Conservation (phyloP, 2,329 filamentous ascomycete species). For the Beauveria sp. region DNA sequence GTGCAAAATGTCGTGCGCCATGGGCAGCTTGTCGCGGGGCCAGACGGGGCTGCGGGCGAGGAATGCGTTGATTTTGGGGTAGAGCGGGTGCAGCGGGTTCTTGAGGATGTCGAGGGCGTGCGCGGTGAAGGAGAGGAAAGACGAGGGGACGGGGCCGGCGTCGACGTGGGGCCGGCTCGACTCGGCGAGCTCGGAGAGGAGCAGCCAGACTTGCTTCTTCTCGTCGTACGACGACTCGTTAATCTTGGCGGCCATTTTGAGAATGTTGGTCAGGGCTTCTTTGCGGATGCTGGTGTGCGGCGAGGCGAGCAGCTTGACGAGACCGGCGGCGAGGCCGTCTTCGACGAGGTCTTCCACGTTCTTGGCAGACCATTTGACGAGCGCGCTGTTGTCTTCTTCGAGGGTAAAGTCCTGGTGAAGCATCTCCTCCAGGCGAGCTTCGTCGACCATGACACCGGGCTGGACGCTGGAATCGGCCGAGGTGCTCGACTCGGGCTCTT, state of each 20-base stretch:
- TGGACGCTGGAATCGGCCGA: neutral
- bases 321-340: slow-evolving; percentile 60
- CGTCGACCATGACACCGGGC: slow-evolving; percentile 18
- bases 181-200: slow-evolving; percentile 73
- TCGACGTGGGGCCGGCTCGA: slow-evolving; percentile 53
- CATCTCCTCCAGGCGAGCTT: slow-evolving; percentile 41
- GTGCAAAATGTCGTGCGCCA: slow-evolving; percentile 56
- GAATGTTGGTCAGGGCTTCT: slow-evolving; percentile 64
- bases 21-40: slow-evolving; percentile 64
- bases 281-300: slow-evolving; percentile 66
- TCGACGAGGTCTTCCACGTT: slow-evolving; percentile 72
- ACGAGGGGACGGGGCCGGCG: slow-evolving; percentile 56
- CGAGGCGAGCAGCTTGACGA: slow-evolving; percentile 72
- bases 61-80: slow-evolving; percentile 79
- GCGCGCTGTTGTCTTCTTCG: slow-evolving; percentile 43
- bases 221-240: slow-evolving; percentile 66
- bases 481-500: neutral
- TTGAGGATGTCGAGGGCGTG: slow-evolving; percentile 62
- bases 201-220: slow-evolving; percentile 68
- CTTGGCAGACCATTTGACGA: slow-evolving; percentile 65
- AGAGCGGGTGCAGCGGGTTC: slow-evolving; percentile 74
- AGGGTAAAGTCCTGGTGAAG: slow-evolving; percentile 40
- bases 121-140: slow-evolving; percentile 68
- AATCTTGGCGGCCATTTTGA: slow-evolving; percentile 55
- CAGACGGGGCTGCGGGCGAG: slow-evolving; percentile 71